These are phyloP conservation scores for Tetradesmus lagerheimii DNA, from an alignment of 139 green algal genomes.

Conservation along the genomic window DNA sequence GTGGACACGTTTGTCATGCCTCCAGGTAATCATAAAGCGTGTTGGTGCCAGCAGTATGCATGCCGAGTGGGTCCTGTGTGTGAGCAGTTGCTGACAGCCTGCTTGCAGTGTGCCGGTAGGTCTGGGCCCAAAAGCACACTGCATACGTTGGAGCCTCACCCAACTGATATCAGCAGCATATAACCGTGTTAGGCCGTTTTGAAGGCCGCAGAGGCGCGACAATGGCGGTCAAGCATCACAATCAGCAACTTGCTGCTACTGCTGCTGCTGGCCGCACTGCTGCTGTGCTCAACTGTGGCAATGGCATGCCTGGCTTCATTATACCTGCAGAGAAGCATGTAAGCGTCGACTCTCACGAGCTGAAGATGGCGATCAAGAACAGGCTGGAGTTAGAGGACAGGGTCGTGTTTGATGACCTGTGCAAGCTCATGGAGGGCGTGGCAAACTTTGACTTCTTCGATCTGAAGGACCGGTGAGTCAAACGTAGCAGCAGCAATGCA, in stretches of 20 bases:
- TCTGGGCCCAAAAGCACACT: too few relatives aligned
- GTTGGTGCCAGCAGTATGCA: background rate
- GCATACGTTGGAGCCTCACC: too few relatives aligned
- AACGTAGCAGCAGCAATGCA: background rate
- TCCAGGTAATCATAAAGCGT: background rate
- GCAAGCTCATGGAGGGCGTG: conserved; percentile 52
- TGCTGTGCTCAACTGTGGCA: background rate
- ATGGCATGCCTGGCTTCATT: conserved; percentile 8
- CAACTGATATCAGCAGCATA: too few relatives aligned
- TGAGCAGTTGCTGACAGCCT: background rate
- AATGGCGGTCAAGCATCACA: too few relatives aligned
- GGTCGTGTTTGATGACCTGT: conserved; percentile 43
- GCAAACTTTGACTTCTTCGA: conserved; percentile 58
- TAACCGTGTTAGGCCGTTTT: too few relatives aligned
- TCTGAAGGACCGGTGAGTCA: conserved; percentile 30
- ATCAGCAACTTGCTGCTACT: background rate
- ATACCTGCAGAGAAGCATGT: conserved; percentile 51
- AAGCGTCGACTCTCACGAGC: conserved; percentile 47
- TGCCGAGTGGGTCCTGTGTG: background rate
- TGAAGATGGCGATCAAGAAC: conserved; percentile 50
- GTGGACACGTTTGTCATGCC: background rate
- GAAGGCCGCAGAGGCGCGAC: too few relatives aligned
- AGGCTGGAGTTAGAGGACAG: conserved; percentile 42
- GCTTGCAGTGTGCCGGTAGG: too few relatives aligned
- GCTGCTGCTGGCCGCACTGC: background rate